Conservation (phyloP, 2,329 filamentous ascomycete genomes). For the Paracoccidioides lutzii region DNA sequence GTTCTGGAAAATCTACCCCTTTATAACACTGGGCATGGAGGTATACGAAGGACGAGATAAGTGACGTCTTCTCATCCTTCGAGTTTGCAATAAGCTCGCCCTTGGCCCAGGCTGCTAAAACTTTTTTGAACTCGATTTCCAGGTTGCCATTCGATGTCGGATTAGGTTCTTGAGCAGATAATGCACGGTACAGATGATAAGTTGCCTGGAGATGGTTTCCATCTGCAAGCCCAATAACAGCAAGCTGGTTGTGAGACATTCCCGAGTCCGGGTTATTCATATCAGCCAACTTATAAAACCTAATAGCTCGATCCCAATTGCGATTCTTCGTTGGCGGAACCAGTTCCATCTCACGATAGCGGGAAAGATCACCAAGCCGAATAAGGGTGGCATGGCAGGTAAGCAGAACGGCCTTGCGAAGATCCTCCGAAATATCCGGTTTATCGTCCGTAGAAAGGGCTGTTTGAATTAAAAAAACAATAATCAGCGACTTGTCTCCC, state of each 20-base stretch:
- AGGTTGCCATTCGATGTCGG: slow-evolving; percentile 64
- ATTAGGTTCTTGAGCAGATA: slow-evolving; percentile 61
- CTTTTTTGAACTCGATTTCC: slow-evolving; percentile 62
- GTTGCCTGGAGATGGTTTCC: slow-evolving; percentile 70
- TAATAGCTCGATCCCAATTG: slow-evolving; percentile 66
- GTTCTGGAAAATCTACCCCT: slow-evolving; percentile 59
- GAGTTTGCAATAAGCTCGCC: slow-evolving; percentile 28
- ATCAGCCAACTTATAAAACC: slow-evolving; percentile 73
- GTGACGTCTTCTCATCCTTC: slow-evolving; percentile 41
- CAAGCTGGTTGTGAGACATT: slow-evolving; percentile 77
- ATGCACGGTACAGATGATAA: slow-evolving; percentile 78
- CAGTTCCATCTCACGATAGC: slow-evolving; percentile 66
- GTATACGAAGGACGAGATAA: slow-evolving; percentile 71
- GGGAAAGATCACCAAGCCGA: slow-evolving; percentile 75
- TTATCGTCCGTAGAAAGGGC: slow-evolving; percentile 34
- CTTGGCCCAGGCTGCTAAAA: slow-evolving; percentile 45
- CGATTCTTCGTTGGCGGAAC: slow-evolving; percentile 49
- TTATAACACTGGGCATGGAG: slow-evolving; percentile 76
- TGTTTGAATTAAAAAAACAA: slow-evolving; percentile 8
- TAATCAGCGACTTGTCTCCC: neutral
- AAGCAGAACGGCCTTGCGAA: slow-evolving; percentile 49
- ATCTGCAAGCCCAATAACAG: slow-evolving; percentile 66
- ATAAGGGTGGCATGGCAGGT: slow-evolving; percentile 77
- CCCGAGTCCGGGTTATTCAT: slow-evolving; percentile 68
- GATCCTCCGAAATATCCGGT: slow-evolving; percentile 34